phyloP scores from a whole-genome alignment of 768 basidiomycete genomes.

The Tylopilus sp. region DNA sequence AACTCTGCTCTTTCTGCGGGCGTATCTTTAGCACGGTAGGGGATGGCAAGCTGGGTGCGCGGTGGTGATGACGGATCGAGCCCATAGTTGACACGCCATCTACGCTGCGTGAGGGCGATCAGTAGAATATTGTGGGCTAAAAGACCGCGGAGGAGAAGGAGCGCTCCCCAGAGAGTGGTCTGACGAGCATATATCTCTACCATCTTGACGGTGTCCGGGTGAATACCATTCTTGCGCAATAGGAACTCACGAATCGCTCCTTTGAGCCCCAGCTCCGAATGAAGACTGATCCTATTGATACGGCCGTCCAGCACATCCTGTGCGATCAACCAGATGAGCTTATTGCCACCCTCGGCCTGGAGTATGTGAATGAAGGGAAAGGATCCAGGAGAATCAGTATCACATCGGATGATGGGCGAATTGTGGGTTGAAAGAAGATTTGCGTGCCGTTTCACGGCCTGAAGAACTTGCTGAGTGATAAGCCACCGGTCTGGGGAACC shows the following conservation, averaged over 20 bases:
- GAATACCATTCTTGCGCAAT: conserved; percentile 2
- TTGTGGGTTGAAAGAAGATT: too few species aligned
- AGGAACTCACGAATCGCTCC: conserved; percentile 22
- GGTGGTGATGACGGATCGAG: background rate
- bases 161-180: conserved; percentile 1
- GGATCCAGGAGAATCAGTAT: background rate
- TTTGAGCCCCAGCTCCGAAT: background rate
- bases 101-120: conserved; percentile 30
- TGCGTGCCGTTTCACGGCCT: conserved; percentile 12
- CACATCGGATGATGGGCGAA: too few species aligned
- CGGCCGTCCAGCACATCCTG: background rate
- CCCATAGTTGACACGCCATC: conserved; percentile 12
- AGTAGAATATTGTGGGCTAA: conserved; percentile 30
- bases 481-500: conserved; percentile 35
- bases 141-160: conserved; percentile 36
- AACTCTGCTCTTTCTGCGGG: conserved; percentile 34
- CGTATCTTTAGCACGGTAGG: conserved; percentile 36
- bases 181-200: background rate
- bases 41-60: conserved; percentile 36
- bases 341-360: conserved; percentile 5
- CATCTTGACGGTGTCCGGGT: background rate
- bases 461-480: conserved; percentile 29
- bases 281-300: background rate
- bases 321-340: conserved; percentile 8
- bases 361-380: conserved; percentile 26